phyloP scores from a whole-genome alignment of 768 basidiomycete species.

The Trichaptum fuscoviolaceum region DNA sequence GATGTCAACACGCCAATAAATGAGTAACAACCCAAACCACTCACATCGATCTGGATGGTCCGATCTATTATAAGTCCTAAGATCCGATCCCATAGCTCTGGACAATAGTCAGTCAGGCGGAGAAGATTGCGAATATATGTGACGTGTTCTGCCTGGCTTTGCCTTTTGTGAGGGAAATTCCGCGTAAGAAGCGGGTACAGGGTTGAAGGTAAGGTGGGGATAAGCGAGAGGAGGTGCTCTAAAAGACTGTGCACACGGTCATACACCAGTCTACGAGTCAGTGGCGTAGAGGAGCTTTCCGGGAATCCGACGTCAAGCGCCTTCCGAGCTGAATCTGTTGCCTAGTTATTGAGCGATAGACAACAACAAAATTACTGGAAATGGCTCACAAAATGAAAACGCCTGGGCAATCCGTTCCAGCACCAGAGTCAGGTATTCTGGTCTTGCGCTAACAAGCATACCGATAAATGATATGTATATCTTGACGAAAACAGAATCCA shows the following conservation, averaged over 20 bases:
- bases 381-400: conserved; percentile 78
- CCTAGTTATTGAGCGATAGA: conserved; percentile 10
- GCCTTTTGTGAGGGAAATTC: conserved; percentile 92
- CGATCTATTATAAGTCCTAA: conserved; percentile 86
- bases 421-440: conserved; percentile 85
- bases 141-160: conserved; percentile 69
- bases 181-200: conserved; percentile 79
- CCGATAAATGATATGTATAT: conserved; percentile 87
- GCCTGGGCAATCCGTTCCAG: conserved; percentile 79
- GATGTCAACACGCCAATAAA: not conserved
- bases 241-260: conserved; percentile 83
- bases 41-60: conserved; percentile 92
- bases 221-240: conserved; percentile 79
- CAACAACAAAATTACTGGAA: conserved; percentile 5
- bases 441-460: conserved; percentile 85
- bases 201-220: conserved; percentile 87
- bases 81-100: conserved; percentile 79
- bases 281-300: conserved; percentile 59
- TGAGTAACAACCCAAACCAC: conserved; percentile 23
- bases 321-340: conserved; percentile 66
- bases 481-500: conserved; percentile 80
- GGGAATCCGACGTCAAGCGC: conserved; percentile 51
- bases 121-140: conserved; percentile 91
- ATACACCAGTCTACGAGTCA: conserved; percentile 81
- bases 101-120: conserved; percentile 78